Evolutionary conservation across 2,329 filamentous ascomycete species (phyloP).

Genomic region (Scedosporium apiospermum): DNA sequence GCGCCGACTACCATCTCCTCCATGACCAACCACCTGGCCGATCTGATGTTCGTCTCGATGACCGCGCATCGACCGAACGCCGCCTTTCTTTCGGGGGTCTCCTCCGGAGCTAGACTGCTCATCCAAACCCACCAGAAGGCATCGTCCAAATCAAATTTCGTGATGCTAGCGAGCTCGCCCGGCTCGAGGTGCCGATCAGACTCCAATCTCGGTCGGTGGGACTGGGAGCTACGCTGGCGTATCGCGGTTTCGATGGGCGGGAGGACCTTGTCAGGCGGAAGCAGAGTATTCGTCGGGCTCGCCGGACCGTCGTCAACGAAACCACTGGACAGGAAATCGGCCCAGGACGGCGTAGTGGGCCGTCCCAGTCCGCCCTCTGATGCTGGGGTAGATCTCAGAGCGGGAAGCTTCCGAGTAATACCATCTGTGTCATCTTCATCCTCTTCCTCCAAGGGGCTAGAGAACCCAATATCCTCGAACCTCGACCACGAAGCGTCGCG

Average conservation of each 20-base stretch:
- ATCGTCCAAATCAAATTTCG: slow-evolving; percentile 76
- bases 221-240: slow-evolving; percentile 78
- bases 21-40: slow-evolving; percentile 84
- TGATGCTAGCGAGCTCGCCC: slow-evolving; percentile 90
- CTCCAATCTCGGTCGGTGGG: slow-evolving; percentile 65
- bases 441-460: slow-evolving; percentile 62
- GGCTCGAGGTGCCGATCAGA: slow-evolving; percentile 65
- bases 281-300: slow-evolving; percentile 55
- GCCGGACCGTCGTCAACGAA: slow-evolving; percentile 71
- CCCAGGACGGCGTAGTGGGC: slow-evolving; percentile 95
- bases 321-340: slow-evolving; percentile 89
- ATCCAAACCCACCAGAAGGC: slow-evolving; percentile 99
- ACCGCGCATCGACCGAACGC: slow-evolving; percentile 91
- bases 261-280: slow-evolving; percentile 87
- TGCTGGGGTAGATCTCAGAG: slow-evolving; percentile 55
- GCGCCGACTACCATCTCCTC: slow-evolving; percentile 96
- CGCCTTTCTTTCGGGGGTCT: slow-evolving; percentile 75
- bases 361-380: slow-evolving; percentile 62
- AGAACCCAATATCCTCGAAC: slow-evolving; percentile 92
- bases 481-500: slow-evolving; percentile 91
- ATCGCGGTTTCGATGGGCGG: slow-evolving; percentile 68
- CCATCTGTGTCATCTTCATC: slow-evolving; percentile 52
- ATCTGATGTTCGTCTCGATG: slow-evolving; percentile 74
- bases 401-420: slow-evolving; percentile 25
- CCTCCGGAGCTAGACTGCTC: slow-evolving; percentile 85